Evolutionary conservation across 306 rosid genomes (phyloP).

Genomic region (Cercis canadensis): DNA sequence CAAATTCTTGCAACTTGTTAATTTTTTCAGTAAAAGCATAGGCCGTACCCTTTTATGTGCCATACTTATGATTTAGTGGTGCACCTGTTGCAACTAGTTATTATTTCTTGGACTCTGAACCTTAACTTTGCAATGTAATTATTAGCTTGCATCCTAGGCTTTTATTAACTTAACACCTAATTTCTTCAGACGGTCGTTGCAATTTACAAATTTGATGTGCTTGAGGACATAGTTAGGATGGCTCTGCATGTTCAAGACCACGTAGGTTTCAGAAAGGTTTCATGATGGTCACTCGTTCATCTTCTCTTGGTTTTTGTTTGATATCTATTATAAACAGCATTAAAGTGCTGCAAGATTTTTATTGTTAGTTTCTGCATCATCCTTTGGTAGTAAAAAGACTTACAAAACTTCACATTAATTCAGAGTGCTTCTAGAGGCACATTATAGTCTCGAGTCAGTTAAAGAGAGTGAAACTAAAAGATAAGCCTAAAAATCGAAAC

Average conservation of each 20-base stretch:
- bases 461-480: conserved; percentile 12
- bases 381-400: conserved; percentile 15
- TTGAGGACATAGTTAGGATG: background rate
- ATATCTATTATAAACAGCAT: no score
- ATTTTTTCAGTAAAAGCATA: no score
- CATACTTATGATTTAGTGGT: no score
- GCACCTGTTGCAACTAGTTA: no score
- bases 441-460: conserved; percentile 1
- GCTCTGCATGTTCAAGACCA: background rate
- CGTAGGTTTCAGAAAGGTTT: background rate
- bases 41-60: no score
- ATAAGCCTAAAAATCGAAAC: background rate
- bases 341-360: no score
- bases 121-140: background rate
- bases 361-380: conserved; percentile 16
- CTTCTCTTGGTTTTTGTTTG: background rate
- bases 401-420: conserved; percentile 1
- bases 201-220: background rate
- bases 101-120: no score
- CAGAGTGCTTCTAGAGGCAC: conserved; percentile 18
- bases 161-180: background rate
- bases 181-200: no score
- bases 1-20: no score
- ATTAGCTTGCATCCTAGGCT: background rate
- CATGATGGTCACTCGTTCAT: no score